Conservation (phyloP, 805 yeast species). For the Metschnikowia cubensis region DNA sequence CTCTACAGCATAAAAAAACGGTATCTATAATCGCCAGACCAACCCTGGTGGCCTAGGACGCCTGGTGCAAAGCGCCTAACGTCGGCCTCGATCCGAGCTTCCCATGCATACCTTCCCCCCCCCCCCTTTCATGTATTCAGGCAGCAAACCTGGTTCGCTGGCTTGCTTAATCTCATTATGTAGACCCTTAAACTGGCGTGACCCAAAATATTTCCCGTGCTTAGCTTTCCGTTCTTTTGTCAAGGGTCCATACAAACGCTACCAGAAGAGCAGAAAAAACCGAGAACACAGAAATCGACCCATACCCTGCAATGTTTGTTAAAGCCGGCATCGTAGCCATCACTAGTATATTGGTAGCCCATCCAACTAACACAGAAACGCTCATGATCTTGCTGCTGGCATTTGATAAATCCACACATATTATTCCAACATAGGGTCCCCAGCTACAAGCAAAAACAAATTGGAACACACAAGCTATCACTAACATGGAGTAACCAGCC, state of each 20-base stretch:
- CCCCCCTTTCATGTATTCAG: background rate
- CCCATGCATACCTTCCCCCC: background rate
- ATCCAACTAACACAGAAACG: slow-evolving; percentile 19
- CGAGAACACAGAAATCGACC: slow-evolving; percentile 20
- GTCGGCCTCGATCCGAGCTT: background rate
- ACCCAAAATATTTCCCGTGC: background rate
- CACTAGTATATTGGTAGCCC: slow-evolving; percentile 24
- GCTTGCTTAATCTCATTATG: background rate
- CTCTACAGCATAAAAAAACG: background rate
- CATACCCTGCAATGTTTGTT: slow-evolving; percentile 18
- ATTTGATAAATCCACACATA: slow-evolving; percentile 21
- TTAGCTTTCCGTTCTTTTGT: background rate
- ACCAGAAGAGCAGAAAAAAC: slow-evolving; percentile 17
- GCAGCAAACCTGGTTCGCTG: background rate
- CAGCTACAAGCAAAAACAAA: slow-evolving; percentile 25
- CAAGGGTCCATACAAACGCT: slow-evolving; percentile 8
- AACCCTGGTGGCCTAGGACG: background rate
- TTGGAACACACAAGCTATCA: slow-evolving; percentile 18
- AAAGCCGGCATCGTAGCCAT: slow-evolving; percentile 12
- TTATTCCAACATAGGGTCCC: slow-evolving; percentile 31
- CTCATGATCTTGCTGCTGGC: slow-evolving; percentile 21
- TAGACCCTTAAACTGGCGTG: background rate
- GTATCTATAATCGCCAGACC: background rate
- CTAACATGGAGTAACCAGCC: slow-evolving; percentile 12
- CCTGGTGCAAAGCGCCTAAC: background rate